Conservation (phyloP, 441 rosid genomes). For the Erysimum cheiri region DNA sequence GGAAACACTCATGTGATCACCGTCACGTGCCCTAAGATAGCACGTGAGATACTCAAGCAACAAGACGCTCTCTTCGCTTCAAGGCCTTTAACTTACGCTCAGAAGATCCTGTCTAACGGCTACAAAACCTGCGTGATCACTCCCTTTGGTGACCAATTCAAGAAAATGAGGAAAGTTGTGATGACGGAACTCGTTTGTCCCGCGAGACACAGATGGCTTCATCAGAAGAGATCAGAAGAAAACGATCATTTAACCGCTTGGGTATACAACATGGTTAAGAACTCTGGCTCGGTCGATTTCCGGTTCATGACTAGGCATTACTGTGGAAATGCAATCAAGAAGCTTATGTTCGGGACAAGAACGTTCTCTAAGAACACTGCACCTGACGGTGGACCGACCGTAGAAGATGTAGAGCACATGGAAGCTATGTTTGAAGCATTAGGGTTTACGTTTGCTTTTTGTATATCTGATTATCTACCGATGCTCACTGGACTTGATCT, state of each 20-base stretch:
- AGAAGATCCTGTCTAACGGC: conserved; percentile 33
- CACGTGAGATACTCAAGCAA: conserved; percentile 55
- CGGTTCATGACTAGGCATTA: conserved; percentile 47
- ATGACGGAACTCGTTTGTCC: conserved; percentile 51
- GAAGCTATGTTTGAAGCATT: conserved; percentile 50
- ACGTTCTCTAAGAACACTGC: conserved; percentile 46
- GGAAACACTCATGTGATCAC: conserved; percentile 56
- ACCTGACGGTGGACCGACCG: conserved; percentile 48
- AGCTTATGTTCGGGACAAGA: conserved; percentile 51
- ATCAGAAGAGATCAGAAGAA: conserved; percentile 53
- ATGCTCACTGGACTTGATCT: conserved; percentile 55
- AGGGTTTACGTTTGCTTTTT: conserved; percentile 44
- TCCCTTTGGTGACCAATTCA: conserved; percentile 54
- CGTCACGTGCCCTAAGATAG: conserved; percentile 57
- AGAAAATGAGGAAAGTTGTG: conserved; percentile 60
- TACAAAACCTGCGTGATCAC: conserved; percentile 42
- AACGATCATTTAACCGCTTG: conserved; percentile 56
- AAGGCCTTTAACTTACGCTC: conserved; percentile 48
- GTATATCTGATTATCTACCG: conserved; percentile 58
- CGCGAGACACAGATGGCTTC: conserved; percentile 50
- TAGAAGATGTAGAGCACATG: conserved; percentile 54
- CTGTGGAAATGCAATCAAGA: conserved; percentile 55
- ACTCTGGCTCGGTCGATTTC: conserved; percentile 43
- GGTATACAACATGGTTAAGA: conserved; percentile 48
- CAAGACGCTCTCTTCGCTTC: conserved; percentile 55